Base-by-base conservation (phyloP, 768 basidiomycete genomes). In the Hericium erinaceus region DNA sequence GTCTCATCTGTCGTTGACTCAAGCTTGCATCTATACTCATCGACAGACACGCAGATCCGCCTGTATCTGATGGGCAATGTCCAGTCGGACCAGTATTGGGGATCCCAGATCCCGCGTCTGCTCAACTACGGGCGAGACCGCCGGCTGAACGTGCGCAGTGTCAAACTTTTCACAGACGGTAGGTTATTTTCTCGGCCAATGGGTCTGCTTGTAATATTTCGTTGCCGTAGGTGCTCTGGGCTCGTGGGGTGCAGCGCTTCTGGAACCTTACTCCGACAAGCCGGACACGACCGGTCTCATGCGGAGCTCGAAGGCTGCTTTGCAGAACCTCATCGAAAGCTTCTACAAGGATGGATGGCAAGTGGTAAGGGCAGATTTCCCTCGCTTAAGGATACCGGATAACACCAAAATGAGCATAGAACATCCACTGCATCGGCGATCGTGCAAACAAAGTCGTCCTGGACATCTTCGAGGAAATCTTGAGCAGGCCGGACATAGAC, bases 351-450 rank as follows among this genome's bases (percentile, higher is more conserved):
- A 86, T 60, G 84, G 81, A 0, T 92, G 89, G 84, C 89, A 93
- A 73, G 86, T 92, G 56, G 93, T 95, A 65, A 60, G 87, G 74
- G 20, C 0, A 13, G 1, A 11, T 16, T 51, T 52, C 20, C 12
- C 28, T 46, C 39, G 22, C 33, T 33, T 49, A 11, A 52, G 16
- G 1, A 18, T 6, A 50, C 44, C 38, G 12, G 24, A 39, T 48
- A 15, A 33, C 18, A 12, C 6, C 18, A 2, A n/a, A 38, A 44
- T 48, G 6, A 10, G 5, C 9, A n/a, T 57, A 97, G 94, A 93
- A 92, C 60, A 82, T 92, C 15, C 91, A 93, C 62, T 89, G 87
- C 57, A 92, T 92, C 10, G 91, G 91, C 2, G 95, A 98, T 65
- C 82, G 84, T 48, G 93, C 92, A 37, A 97, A 95, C 66, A 78